phyloP scores from a whole-genome alignment of 2,329 filamentous ascomycete species.

The Leptographium lundbergii region DNA sequence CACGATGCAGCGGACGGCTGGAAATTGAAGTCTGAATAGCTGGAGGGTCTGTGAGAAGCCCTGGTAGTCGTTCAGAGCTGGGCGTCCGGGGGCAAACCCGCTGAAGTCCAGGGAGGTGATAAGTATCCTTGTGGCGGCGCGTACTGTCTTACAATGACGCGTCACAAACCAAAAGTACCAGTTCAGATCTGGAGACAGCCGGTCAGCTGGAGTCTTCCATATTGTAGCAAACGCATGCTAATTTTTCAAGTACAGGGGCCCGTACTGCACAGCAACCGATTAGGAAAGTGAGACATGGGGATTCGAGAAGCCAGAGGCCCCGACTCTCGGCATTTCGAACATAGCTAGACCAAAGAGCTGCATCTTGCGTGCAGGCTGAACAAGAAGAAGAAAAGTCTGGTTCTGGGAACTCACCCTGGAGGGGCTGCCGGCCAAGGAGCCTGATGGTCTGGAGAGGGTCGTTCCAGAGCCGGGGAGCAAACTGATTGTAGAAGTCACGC shows the following conservation, averaged over 20 bases:
- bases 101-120: slow-evolving; percentile 37
- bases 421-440: slow-evolving; percentile 27
- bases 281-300: too few relatives aligned
- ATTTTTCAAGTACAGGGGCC: not conserved
- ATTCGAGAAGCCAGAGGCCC: too few relatives aligned
- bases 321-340: too few relatives aligned
- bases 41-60: slow-evolving; percentile 28
- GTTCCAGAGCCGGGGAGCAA: slow-evolving; percentile 40
- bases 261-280: too few relatives aligned
- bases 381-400: not conserved
- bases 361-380: too few relatives aligned
- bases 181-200: slow-evolving; percentile 27
- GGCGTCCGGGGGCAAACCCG: slow-evolving; percentile 24
- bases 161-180: slow-evolving; percentile 38
- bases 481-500: slow-evolving; percentile 31
- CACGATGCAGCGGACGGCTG: slow-evolving; percentile 31
- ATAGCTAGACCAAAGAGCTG: too few relatives aligned
- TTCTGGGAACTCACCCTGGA: slow-evolving; percentile 14
- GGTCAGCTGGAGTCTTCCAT: not conserved
- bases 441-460: slow-evolving; percentile 30
- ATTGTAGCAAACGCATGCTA: not conserved
- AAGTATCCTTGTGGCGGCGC: slow-evolving; percentile 27
- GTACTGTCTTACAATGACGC: slow-evolving; percentile 21
- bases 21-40: slow-evolving; percentile 26
- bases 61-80: slow-evolving; percentile 27